Conservation (phyloP, 2,329 filamentous ascomycete genomes). For the Cercospora berteroae region DNA sequence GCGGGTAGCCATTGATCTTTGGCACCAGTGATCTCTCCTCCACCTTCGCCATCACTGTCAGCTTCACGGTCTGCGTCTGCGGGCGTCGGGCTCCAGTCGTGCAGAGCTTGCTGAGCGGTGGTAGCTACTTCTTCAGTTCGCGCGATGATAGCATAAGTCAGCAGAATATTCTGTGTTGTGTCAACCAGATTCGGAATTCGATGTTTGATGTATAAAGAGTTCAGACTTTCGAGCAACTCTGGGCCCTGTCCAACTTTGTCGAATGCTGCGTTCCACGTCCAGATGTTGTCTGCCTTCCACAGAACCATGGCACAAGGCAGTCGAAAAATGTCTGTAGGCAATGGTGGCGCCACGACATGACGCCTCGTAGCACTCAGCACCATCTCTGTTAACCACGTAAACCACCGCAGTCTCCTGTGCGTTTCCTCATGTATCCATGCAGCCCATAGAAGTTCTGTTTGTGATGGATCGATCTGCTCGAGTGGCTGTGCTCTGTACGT, state of each 20-base stretch:
- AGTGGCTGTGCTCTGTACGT: constrained; percentile 4
- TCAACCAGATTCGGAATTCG: background rate
- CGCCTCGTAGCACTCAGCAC: background rate
- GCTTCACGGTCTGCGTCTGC: background rate
- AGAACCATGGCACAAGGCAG: background rate
- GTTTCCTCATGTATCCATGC: background rate
- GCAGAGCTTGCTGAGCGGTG: constrained; percentile 4
- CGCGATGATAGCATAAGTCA: constrained; percentile 7
- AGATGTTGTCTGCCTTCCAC: background rate
- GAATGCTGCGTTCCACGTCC: background rate
- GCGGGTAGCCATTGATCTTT: constrained; percentile 14
- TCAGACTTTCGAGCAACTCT: background rate
- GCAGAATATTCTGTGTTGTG: constrained; percentile 2
- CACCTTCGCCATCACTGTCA: background rate
- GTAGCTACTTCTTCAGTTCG: constrained; percentile 4
- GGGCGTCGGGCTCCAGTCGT: constrained; percentile 6
- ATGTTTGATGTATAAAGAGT: background rate
- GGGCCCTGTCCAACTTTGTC: background rate
- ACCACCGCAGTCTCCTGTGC: background rate
- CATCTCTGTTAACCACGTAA: background rate
- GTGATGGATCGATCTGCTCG: background rate
- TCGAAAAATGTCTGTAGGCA: background rate
- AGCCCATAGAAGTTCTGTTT: background rate
- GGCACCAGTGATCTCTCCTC: background rate
- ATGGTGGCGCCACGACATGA: background rate